Conservation (phyloP, 2,329 filamentous ascomycete genomes). For the Cladosporium velox region DNA sequence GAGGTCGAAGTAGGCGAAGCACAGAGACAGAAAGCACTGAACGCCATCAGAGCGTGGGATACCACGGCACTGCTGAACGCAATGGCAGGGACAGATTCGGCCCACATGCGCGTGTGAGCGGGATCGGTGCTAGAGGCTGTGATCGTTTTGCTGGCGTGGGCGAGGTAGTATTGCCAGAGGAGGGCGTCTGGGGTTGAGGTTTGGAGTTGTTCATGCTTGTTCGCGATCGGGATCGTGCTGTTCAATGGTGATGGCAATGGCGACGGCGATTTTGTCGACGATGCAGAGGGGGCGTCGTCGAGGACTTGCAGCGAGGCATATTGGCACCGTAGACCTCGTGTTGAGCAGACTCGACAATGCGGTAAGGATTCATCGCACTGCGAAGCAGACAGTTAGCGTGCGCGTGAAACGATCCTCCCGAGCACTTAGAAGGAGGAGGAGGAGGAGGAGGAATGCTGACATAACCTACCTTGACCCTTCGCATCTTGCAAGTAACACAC, state of each 20-base stretch:
- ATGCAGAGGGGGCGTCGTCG: background rate
- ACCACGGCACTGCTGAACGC: background rate
- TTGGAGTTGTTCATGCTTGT: no score
- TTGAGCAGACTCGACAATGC: background rate
- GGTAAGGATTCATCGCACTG: constrained; percentile 3
- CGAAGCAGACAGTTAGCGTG: background rate
- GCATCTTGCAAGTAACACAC: constrained; percentile 17
- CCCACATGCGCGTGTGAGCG: constrained; percentile 7
- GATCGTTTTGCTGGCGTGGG: constrained; percentile 11
- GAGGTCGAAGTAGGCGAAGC: background rate
- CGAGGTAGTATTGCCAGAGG: constrained; percentile 21
- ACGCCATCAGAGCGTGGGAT: constrained; percentile 1
- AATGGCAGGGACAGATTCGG: background rate
- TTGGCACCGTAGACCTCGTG: background rate
- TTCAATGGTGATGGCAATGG: background rate
- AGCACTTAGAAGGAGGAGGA: background rate
- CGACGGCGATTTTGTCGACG: background rate
- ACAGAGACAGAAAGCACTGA: constrained; percentile 1
- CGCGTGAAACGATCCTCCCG: background rate
- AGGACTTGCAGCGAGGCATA: background rate
- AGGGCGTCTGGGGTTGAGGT: constrained; percentile 8
- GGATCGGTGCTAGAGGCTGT: constrained; percentile 1
- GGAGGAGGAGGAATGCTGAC: background rate
- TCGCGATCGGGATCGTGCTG: background rate
- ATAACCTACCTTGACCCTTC: constrained; percentile 18